A percentile compares a stretch with the other conserved stretches of the same genome.
Conservation (phyloP, 2,329 filamentous ascomycete genomes). For the Calonectria pauciramosa region DNA sequence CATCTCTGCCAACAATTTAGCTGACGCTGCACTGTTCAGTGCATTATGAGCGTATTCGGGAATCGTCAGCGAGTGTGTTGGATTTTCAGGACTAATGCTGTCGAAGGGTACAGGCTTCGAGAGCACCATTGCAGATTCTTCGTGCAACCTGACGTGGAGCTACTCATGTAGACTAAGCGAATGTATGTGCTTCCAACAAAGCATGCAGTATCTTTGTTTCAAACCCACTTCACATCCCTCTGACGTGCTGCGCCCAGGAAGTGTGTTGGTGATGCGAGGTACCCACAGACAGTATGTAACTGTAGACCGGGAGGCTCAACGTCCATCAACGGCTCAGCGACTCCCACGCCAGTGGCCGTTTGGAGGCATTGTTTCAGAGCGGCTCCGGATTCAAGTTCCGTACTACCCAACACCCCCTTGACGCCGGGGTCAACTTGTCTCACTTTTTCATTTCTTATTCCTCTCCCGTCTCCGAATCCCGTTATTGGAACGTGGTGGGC, state of each 20-base stretch:
- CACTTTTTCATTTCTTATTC: slow-evolving; percentile 30
- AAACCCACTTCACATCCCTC: slow-evolving; percentile 1
- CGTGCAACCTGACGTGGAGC: slow-evolving; percentile 1
- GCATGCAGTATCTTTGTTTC: slow-evolving; percentile 9
- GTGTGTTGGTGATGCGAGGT: slow-evolving; percentile 6
- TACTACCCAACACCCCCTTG: slow-evolving; percentile 24
- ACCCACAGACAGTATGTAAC: not conserved
- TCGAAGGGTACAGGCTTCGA: not conserved
- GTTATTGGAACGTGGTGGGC: not conserved
- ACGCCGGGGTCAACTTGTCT: slow-evolving; percentile 24
- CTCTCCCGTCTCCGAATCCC: slow-evolving; percentile 17
- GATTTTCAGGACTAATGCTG: not conserved
- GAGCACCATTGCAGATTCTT: not conserved
- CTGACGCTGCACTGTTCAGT: slow-evolving; percentile 20
- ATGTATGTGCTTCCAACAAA: slow-evolving; percentile 10
- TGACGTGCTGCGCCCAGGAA: slow-evolving; percentile 7
- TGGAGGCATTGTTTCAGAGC: slow-evolving; percentile 42
- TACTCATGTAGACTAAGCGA: slow-evolving; percentile 6
- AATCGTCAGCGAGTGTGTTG: not conserved
- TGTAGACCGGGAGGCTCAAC: not conserved
- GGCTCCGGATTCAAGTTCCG: slow-evolving; percentile 36
- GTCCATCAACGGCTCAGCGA: slow-evolving; percentile 10
- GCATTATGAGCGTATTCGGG: slow-evolving; percentile 16
- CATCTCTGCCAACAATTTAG: slow-evolving; percentile 24
- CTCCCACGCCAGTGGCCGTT: slow-evolving; percentile 25